Evolutionary conservation across 2,329 filamentous ascomycete species (phyloP), one percentile per base, ranked within the genome.

Genomic region (Scytalidium sp.): DNA sequence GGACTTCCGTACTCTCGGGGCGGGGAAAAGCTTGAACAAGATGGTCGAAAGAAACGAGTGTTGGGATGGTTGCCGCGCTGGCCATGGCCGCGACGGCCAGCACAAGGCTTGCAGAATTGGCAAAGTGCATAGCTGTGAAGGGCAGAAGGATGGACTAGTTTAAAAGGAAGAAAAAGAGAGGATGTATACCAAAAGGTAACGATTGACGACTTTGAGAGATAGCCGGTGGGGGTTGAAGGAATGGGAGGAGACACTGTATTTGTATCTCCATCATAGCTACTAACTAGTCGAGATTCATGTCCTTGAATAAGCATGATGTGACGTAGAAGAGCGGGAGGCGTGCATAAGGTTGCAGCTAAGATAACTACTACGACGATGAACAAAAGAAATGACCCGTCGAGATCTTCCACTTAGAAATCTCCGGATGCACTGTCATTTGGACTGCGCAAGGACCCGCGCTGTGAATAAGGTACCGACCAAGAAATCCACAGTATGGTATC

Each of bases 81-180:
- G 47, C 50, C 8, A 47, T 43, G 39, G 50, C 36, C 20, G 45
- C 53, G n/a, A 56, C 21, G 43, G 41, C 44, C 25, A 52, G 21
- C 17, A 50, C 20, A 22, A 54, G 42, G 47, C 54, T 49, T 45
- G 50, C 19, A 39, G 50, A n/a, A 25, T 54, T 50, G 15, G 54
- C 22, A 45, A 53, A 47, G 25, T 40, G 50, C 55, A 57, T 56
- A 21, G 39, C 47, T 36, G 32, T n/a, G 32, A 36, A 27, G 25
- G 25, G 25, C 32, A 36, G 32, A 4, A 36, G 32, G 17, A 13
- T 7, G 13, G 13, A n/a, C 32, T 8, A 36, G 13, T 15, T 36
- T n/a, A 10, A 5, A 36, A 4, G 11, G 17, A 36, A 15, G 7
- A 27, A 13, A 36, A 36, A n/a, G 32, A 36, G 32, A n/a, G n/a